A percentile compares a stretch with the other conserved stretches of the same genome.
Conservation (phyloP, 805 yeast species). For the Clavispora fructus region DNA sequence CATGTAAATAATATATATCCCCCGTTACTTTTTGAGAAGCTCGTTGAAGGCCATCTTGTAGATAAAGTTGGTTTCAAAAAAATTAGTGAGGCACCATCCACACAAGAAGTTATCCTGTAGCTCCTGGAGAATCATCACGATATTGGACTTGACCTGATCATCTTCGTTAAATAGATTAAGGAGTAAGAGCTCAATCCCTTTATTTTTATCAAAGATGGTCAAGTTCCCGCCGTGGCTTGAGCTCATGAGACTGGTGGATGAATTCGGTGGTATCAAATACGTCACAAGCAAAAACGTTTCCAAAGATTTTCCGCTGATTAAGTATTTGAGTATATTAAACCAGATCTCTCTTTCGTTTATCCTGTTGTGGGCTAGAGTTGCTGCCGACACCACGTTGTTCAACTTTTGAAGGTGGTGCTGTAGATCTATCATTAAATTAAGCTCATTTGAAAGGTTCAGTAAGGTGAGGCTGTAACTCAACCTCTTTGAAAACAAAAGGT, state of each 20-base stretch:
- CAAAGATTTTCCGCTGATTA: conserved; percentile 37
- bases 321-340: conserved; percentile 38
- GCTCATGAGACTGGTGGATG: conserved; percentile 34
- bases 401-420: conserved; percentile 38
- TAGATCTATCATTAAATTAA: conserved; percentile 37
- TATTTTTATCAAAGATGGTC: conserved; percentile 40
- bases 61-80: conserved; percentile 31
- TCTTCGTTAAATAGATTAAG: conserved; percentile 39
- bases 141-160: conserved; percentile 33
- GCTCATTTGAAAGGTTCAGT: conserved; percentile 35
- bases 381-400: conserved; percentile 12
- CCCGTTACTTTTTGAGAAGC: conserved; percentile 11
- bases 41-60: conserved; percentile 39
- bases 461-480: conserved; percentile 29
- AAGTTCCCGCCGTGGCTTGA: conserved; percentile 35
- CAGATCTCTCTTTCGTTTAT: conserved; percentile 33
- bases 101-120: conserved; percentile 39
- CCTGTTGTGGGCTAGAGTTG: conserved; percentile 8
- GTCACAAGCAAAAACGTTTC: conserved; percentile 36
- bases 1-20: neutral
- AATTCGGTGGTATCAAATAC: conserved; percentile 38
- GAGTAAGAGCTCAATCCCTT: conserved; percentile 38
- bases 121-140: conserved; percentile 40
- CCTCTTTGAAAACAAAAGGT: conserved; percentile 25
- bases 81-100: conserved; percentile 40